A percentile compares a stretch with the other conserved stretches of the same genome.
These are phyloP conservation scores for Ophiostoma montium DNA, from an alignment of 2,329 filamentous ascomycete species.

Conservation along the genomic window DNA sequence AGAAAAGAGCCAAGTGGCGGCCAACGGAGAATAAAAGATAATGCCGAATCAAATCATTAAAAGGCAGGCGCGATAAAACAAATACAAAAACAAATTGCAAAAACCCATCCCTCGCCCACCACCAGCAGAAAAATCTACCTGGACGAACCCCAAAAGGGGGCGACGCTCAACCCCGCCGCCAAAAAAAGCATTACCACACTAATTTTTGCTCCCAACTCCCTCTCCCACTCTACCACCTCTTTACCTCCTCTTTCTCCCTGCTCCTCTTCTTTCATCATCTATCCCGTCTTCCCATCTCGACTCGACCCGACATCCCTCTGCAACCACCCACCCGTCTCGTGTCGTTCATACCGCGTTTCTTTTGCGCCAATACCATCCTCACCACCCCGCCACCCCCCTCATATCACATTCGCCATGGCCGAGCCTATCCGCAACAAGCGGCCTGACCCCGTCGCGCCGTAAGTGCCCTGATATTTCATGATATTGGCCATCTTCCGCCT, in stretches of 20 bases:
- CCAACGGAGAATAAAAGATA: constrained; percentile 4
- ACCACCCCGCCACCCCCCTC: not conserved
- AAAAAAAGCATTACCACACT: constrained; percentile 7
- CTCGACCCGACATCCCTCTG: not conserved
- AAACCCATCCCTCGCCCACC: constrained; percentile 11
- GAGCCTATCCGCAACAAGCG: constrained; percentile 52
- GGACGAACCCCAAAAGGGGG: constrained; percentile 1
- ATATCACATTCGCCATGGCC: constrained; percentile 29
- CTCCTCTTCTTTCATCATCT: not conserved
- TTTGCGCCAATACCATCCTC: not conserved
- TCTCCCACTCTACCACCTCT: constrained; percentile 1
- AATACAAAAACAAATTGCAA: not conserved
- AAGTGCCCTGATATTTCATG: constrained; percentile 19
- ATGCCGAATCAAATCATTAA: not conserved
- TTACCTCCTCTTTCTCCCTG: constrained; percentile 5
- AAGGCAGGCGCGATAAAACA: not conserved
- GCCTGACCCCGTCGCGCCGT: constrained; percentile 44
- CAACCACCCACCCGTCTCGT: not conserved
- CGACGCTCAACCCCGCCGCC: constrained; percentile 14
- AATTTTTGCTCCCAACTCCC: constrained; percentile 9
- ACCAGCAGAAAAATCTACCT: constrained; percentile 15
- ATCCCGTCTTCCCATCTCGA: too few relatives aligned
- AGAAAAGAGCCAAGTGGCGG: constrained; percentile 8
- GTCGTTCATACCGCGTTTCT: not conserved
- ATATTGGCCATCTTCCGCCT: not conserved